phyloP scores from a whole-genome alignment of 768 basidiomycete genomes.

The Leccinum subgranulosum region DNA sequence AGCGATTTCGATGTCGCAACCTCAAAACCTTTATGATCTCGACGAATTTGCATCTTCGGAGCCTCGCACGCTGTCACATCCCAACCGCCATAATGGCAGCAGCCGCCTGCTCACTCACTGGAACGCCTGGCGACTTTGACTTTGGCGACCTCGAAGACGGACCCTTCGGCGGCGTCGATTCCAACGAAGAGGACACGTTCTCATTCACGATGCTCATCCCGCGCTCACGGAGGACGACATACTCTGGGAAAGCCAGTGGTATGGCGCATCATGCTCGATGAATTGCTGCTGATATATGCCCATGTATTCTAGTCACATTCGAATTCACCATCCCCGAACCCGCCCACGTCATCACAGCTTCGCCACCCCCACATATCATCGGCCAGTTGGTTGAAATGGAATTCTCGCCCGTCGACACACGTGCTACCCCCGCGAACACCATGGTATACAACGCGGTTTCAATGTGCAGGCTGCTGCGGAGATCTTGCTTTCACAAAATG shows the following conservation, averaged over 20 bases:
- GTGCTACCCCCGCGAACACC: slow-evolving; percentile 69
- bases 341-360: slow-evolving; percentile 21
- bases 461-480: slow-evolving; percentile 68
- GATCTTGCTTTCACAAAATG: too few species aligned
- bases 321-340: slow-evolving; percentile 8
- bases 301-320: slow-evolving; percentile 7
- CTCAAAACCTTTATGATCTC: too few species aligned
- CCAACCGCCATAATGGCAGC: not conserved
- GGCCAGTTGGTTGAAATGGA: slow-evolving; percentile 97
- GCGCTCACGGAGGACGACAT: slow-evolving; percentile 58
- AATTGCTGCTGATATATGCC: not conserved
- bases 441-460: slow-evolving; percentile 46
- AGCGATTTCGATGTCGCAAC: too few species aligned
- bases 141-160: slow-evolving; percentile 55
- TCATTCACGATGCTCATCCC: not conserved
- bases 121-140: slow-evolving; percentile 54
- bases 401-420: slow-evolving; percentile 75
- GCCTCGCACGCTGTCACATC: too few species aligned
- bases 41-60: too few species aligned
- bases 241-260: slow-evolving; percentile 54
- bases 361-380: slow-evolving; percentile 84
- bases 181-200: slow-evolving; percentile 32
- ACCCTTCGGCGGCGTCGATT: slow-evolving; percentile 29
- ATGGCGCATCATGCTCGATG: not conserved
- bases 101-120: slow-evolving; percentile 19